phyloP scores from a whole-genome alignment of 768 basidiomycete genomes.

The Mycena haematopus region DNA sequence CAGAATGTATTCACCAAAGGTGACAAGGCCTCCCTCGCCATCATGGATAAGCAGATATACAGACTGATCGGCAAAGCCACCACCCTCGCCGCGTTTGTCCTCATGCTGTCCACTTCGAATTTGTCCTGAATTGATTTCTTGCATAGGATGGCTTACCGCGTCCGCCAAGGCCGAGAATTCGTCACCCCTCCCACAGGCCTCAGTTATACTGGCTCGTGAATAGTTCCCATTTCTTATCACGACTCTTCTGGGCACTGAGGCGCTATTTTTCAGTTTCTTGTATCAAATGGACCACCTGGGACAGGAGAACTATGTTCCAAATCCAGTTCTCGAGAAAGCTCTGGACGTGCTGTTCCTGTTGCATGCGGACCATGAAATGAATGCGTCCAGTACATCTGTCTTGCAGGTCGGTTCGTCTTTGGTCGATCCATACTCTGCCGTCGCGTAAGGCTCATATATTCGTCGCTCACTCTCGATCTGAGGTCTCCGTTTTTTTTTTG shows the following conservation, averaged over 20 bases:
- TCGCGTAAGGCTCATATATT: constrained; percentile 57
- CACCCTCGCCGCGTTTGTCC: constrained; percentile 79
- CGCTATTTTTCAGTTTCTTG: constrained; percentile 63
- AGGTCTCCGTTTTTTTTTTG: constrained; percentile 15
- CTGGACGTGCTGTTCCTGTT: constrained; percentile 88
- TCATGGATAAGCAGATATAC: constrained; percentile 94
- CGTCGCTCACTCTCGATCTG: background rate
- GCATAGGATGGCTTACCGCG: constrained; percentile 87
- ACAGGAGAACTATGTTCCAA: constrained; percentile 75
- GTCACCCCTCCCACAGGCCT: constrained; percentile 83
- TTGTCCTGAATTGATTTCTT: background rate
- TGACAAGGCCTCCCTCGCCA: constrained; percentile 66
- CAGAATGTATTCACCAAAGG: constrained; percentile 81
- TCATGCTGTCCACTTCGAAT: background rate
- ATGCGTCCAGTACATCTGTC: constrained; percentile 85
- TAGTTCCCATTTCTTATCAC: constrained; percentile 14
- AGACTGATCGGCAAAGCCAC: constrained; percentile 88
- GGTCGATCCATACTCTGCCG: constrained; percentile 89
- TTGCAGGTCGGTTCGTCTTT: constrained; percentile 89
- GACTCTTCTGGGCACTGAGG: background rate
- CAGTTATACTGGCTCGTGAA: constrained; percentile 84
- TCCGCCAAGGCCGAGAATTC: constrained; percentile 89
- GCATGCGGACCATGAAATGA: constrained; percentile 91
- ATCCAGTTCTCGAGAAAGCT: constrained; percentile 86
- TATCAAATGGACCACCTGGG: constrained; percentile 90